Base-by-base conservation (phyloP, 108 stramenopile species). In the Cyclotella baltica region DNA sequence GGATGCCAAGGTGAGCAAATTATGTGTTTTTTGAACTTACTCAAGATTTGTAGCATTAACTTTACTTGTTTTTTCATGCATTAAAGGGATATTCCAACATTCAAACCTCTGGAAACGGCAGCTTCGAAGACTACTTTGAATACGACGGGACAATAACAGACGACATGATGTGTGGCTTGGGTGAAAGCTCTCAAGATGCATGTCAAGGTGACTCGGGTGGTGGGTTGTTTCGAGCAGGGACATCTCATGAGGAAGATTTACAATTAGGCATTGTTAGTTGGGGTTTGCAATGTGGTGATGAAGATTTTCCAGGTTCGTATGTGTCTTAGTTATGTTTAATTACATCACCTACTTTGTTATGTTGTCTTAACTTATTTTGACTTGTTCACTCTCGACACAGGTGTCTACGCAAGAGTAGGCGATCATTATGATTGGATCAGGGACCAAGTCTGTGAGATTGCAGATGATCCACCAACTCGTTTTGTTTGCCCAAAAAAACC, bases 171-270 rank as follows among this genome's bases (percentile, higher is more conserved):
- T 84, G 83, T 36, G 83, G 70, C 19, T 11, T 64, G 29, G 79
- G 76, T 2, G 19, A 63, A 18, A 31, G 30, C 4, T 28, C 47
- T 9, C 58, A 81, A 25, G 83, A 83, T 71, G 83, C 83, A 34
- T 83, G 83, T 76, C 83, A 83, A 57, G 83, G 83, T 9, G 83
- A 83, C 62, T 76, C 74, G 35, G 83, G 83, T 0, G 83, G 83
- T 1, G 79, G 75, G 10, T 48, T 83, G 62, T 58, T 83, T 65
- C 71, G 69, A 46, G 52, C 76, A 37, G 83, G 83, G 65, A 57
- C 4, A 50, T 19, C 48, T 30, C 28, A 38, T 52, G 67, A 40
- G 27, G 59, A 55, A 58, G 83, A 83, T 50, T 48, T 83, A 25
- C 83, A 84, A 61, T 34, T 81, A 70, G 83, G 83, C 22, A 67